Evolutionary conservation across 345 rosid species (phyloP), one percentile per base, ranked within the genome.

Genomic region (Citrus australasica): DNA sequence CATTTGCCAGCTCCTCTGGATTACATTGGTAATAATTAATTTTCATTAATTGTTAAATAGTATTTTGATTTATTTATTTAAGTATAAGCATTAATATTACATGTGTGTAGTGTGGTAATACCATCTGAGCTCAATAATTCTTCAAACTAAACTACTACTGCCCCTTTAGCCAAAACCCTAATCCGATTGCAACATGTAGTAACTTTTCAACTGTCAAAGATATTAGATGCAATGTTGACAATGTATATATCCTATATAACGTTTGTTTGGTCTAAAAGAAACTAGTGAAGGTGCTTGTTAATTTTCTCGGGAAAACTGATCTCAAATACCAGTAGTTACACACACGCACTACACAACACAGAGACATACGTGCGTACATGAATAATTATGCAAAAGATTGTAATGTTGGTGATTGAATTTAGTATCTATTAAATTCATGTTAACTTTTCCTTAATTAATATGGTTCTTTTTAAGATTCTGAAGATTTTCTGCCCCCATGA

Each of bases 401-500:
- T 71, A 19, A 17, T 25, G 67, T 21, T 61, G 59, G 65, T n/a
- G 14, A 38, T n/a, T 19, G 8, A 30, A 72, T 25, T 65, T 37
- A 27, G 69, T 74, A 65, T 67, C 62, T 61, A 67, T 64, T 76
- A n/a, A 13, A 74, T 77, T 60, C 67, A 74, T 65, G 79, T 48
- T 37, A 69, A 66, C 67, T 67, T 82, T 76, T 51, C 76, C 51
- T 71, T 48, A 69, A 35, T 55, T 46, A 46, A 25, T 59, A 38
- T 2, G 74, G 32, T 56, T 48, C 69, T 73, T 21, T 85, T 77
- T 77, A 78, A 76, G 84, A 83, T 85, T 82, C 79, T 80, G 58
- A 40, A 78, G 87, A 83, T 87, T 85, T 85, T 59, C 64, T 80
- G 84, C 68, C 79, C 76, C 85, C 78, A 60, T 71, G 75, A 77